Percentiles rank a stretch among this genome's conserved stretches.
phyloP scores from a whole-genome alignment of 2,329 filamentous ascomycete genomes.

The Colletotrichum lentis region DNA sequence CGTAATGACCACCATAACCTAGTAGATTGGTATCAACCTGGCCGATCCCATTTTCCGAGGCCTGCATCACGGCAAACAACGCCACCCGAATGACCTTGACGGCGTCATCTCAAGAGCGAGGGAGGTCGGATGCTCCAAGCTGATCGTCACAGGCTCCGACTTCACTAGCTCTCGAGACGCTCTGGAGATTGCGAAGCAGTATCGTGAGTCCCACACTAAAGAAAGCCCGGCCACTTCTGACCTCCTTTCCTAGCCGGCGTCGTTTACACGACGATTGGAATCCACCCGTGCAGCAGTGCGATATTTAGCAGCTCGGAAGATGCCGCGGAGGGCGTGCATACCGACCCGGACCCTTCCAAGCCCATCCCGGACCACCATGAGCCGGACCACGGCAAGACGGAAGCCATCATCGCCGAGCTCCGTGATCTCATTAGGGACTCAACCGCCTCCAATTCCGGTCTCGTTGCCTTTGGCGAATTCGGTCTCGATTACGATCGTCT shows the following conservation, averaged over 20 bases:
- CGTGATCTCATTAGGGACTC: slow-evolving; percentile 68
- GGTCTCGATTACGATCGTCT: slow-evolving; percentile 96
- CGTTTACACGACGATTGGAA: slow-evolving; percentile 90
- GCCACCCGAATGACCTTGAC: slow-evolving; percentile 76
- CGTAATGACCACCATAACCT: slow-evolving; percentile 29
- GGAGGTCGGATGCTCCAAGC: slow-evolving; percentile 82
- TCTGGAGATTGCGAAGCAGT: slow-evolving; percentile 74
- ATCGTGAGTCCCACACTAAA: slow-evolving; percentile 64
- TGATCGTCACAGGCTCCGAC: slow-evolving; percentile 94
- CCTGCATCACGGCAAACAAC: slow-evolving; percentile 79
- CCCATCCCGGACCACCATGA: slow-evolving; percentile 59
- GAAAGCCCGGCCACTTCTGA: slow-evolving; percentile 28
- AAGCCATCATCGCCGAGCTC: slow-evolving; percentile 66
- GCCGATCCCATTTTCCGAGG: slow-evolving; percentile 91
- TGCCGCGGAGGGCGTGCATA: slow-evolving; percentile 57
- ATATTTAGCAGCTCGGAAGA: slow-evolving; percentile 71
- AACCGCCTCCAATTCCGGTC: slow-evolving; percentile 55
- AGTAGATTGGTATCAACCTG: slow-evolving; percentile 90
- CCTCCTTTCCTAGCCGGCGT: slow-evolving; percentile 66
- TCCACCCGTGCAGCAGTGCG: slow-evolving; percentile 88
- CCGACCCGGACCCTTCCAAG: slow-evolving; percentile 60
- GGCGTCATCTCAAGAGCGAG: slow-evolving; percentile 81
- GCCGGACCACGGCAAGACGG: slow-evolving; percentile 56
- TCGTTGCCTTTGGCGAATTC: slow-evolving; percentile 91
- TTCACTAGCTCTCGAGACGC: slow-evolving; percentile 79